Evolutionary conservation across 495 filamentous ascomycete genomes (phyloP).

Genomic region (Articulospora tetracladia): DNA sequence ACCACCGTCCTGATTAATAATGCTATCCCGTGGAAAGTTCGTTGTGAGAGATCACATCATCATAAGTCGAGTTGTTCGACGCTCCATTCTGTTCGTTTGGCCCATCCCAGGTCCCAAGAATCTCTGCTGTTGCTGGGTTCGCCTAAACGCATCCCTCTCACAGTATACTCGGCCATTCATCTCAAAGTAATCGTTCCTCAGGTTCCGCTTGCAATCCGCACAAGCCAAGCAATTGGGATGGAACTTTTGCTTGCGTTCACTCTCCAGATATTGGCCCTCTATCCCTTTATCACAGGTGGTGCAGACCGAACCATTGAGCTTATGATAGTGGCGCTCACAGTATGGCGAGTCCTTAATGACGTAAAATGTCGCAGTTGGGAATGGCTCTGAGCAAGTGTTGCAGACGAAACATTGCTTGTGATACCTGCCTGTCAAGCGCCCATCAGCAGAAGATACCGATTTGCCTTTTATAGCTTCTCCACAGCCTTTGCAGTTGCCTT

Average conservation of each 20-base stretch:
- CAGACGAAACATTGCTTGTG: conserved; percentile 95
- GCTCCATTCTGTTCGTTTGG: conserved; percentile 50
- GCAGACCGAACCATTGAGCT: conserved; percentile 83
- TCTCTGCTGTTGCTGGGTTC: conserved; percentile 40
- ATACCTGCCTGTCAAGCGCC: conserved; percentile 87
- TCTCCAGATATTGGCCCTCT: conserved; percentile 94
- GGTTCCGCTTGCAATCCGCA: conserved; percentile 51
- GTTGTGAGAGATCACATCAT: conserved; percentile 60
- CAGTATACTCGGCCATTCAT: conserved; percentile 61
- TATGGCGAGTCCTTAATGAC: conserved; percentile 82
- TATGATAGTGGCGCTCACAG: conserved; percentile 91
- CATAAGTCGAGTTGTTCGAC: conserved; percentile 80
- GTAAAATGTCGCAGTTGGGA: conserved; percentile 88
- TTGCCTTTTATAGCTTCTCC: conserved; percentile 76
- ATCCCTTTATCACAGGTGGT: conserved; percentile 77
- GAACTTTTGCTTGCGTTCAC: conserved; percentile 71
- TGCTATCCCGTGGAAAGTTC: neutral
- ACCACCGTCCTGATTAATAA: neutral
- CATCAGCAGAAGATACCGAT: conserved; percentile 90
- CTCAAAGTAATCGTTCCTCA: conserved; percentile 64
- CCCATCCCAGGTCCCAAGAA: conserved; percentile 26
- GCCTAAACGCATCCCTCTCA: conserved; percentile 76
- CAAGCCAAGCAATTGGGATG: conserved; percentile 87
- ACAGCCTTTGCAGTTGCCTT: conserved; percentile 84
- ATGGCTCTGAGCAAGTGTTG: conserved; percentile 74